Percentiles rank a stretch among this genome's conserved stretches.
Conservation (phyloP, 306 rosid species). For the Begonia loranthoides region DNA sequence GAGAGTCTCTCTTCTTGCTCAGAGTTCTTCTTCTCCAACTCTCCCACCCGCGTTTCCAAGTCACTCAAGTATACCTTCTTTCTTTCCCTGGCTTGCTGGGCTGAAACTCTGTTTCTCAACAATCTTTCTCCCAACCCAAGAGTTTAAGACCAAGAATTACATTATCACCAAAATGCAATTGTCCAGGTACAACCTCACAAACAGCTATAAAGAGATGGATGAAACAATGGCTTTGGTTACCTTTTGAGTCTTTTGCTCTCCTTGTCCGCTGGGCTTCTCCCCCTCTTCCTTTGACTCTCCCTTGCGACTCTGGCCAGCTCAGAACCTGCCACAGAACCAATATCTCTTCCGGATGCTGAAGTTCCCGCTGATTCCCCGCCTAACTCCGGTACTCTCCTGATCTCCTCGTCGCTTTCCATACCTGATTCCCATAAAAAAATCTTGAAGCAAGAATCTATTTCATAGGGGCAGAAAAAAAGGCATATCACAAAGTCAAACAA, state of each 20-base stretch:
- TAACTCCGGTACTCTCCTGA: constrained; percentile 90
- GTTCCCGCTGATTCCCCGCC: constrained; percentile 86
- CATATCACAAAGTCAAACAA: too few species aligned
- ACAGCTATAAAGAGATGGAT: background rate
- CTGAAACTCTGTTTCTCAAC: constrained; percentile 91
- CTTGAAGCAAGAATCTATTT: too few species aligned
- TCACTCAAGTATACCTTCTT: constrained; percentile 81
- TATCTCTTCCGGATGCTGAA: constrained; percentile 46
- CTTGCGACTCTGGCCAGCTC: constrained; percentile 52
- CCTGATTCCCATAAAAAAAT: constrained; percentile 17
- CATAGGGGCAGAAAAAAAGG: too few species aligned
- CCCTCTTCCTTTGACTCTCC: constrained; percentile 75
- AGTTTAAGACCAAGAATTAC: background rate
- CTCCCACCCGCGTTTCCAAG: constrained; percentile 61
- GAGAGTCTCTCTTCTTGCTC: constrained; percentile 78
- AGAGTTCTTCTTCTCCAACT: constrained; percentile 70
- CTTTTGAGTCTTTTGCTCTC: constrained; percentile 90
- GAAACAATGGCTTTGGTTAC: constrained; percentile 13
- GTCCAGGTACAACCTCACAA: background rate
- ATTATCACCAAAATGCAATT: constrained; percentile 12
- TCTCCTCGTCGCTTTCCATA: constrained; percentile 91
- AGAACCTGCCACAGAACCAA: constrained; percentile 47
- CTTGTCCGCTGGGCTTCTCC: constrained; percentile 87
- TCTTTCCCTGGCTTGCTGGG: constrained; percentile 98
- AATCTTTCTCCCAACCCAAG: constrained; percentile 25